phyloP scores from a whole-genome alignment of 768 basidiomycete species.

The Pholiota conissans region DNA sequence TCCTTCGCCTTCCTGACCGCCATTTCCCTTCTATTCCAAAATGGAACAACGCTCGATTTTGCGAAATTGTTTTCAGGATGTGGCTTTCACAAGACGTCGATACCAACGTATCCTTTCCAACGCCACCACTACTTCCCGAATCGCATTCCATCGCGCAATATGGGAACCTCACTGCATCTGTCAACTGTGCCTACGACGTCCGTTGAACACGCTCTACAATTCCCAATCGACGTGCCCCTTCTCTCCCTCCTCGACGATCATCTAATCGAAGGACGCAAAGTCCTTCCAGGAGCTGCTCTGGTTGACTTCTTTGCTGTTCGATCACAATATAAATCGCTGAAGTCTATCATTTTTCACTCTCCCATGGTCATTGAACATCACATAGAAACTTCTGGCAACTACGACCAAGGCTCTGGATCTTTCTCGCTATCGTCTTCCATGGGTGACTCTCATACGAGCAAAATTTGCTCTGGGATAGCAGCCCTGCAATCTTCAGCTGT shows the following conservation, averaged over 20 bases:
- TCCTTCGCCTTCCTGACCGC: constrained; percentile 17
- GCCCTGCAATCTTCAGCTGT: neutral
- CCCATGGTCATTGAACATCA: constrained; percentile 21
- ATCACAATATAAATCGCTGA: constrained; percentile 8
- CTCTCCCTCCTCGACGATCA: constrained; percentile 23
- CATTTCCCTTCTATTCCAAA: constrained; percentile 20
- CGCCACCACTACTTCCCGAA: constrained; percentile 25
- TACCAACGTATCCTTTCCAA: constrained; percentile 33
- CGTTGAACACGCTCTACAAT: neutral
- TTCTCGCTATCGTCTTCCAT: constrained; percentile 1
- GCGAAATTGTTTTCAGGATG: constrained; percentile 12
- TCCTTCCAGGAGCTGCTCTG: constrained; percentile 27
- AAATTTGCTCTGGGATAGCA: constrained; percentile 21
- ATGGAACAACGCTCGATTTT: constrained; percentile 18
- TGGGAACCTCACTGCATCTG: neutral
- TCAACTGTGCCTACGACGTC: neutral
- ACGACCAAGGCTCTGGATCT: constrained; percentile 5
- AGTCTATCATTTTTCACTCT: constrained; percentile 24
- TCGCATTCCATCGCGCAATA: constrained; percentile 15
- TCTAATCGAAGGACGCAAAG: constrained; percentile 23
- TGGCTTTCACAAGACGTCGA: constrained; percentile 8
- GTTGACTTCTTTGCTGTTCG: constrained; percentile 21
- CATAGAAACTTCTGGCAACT: constrained; percentile 3
- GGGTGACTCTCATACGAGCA: neutral
- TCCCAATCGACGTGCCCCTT: constrained; percentile 17